A percentile compares a stretch with the other conserved stretches of the same genome.
Conservation (phyloP, 169 alveolate genomes). For the Eimeria tenella region DNA sequence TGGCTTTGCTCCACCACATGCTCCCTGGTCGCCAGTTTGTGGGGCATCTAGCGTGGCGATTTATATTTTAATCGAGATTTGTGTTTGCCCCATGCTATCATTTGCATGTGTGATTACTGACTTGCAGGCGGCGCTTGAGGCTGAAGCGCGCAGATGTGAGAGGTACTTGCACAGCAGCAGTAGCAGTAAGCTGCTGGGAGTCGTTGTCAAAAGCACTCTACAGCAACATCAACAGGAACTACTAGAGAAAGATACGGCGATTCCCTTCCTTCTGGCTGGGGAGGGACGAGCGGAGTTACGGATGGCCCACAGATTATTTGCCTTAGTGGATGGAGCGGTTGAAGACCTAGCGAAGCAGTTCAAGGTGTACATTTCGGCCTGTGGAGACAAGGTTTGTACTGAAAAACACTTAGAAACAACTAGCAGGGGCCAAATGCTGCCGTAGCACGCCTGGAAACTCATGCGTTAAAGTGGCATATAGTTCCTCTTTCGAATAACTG, state of each 20-base stretch:
- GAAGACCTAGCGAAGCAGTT: constrained; percentile 79
- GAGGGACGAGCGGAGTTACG: constrained; percentile 77
- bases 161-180: constrained; percentile 77
- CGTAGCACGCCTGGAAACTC: no score
- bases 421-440: neutral
- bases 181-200: constrained; percentile 73
- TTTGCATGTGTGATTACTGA: neutral
- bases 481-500: neutral
- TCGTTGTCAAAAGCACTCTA: constrained; percentile 74
- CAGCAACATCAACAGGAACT: constrained; percentile 76
- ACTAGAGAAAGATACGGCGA: constrained; percentile 78
- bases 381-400: constrained; percentile 78
- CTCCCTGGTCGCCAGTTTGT: no score
- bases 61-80: neutral
- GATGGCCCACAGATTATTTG: constrained; percentile 79
- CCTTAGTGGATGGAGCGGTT: constrained; percentile 80
- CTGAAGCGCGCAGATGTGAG: constrained; percentile 78
- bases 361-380: constrained; percentile 77
- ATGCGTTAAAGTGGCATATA: neutral
- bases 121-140: constrained; percentile 76
- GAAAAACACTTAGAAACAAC: neutral
- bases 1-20: no score
- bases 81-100: no score
- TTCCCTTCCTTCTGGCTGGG: constrained; percentile 71
- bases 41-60: neutral